Evolutionary conservation across 768 basidiomycete genomes (phyloP), one percentile per base, ranked within the genome.

Genomic region (Tricholoma sp.): DNA sequence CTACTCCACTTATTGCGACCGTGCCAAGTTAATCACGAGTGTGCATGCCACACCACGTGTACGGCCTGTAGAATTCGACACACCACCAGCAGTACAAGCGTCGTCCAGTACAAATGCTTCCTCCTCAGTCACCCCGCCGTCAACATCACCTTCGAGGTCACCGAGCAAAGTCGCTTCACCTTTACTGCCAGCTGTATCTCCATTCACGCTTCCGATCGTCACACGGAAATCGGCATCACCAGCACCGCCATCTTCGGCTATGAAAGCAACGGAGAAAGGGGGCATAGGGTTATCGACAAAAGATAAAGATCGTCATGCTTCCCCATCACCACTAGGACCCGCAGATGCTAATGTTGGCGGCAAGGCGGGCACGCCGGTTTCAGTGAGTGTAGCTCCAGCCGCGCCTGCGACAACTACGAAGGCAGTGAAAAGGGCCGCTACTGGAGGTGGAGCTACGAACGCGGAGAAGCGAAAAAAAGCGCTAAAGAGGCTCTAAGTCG

Each of bases 381-480:
- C 72, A 2, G 63, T 76, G 52, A 72, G 73, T 12, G 68, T 74
- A 37, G 63, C 67, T 32, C 66, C 67, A 2, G 60, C 71, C 11
- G 66, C 74, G 1, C 63, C 72, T 52, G 59, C 75, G 4, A 67
- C 74, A 11, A 73, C 72, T 4, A 74, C 80, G 8, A 91, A 89
- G 68, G 82, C 87, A 0, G 79, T 88, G 52, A 91, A 91, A 71
- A 75, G 89, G 51, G 77, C 84, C 14, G 83, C 86, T 1, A 79
- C 84, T 0, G 78, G 79, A 1, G 74, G 72, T 10, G 76, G 69
- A 0, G 67, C 73, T 5, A 79, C 77, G 2, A 83, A 83, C 1
- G 83, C 81, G 3, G 90, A 91, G 72, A 93, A 93, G 75, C 78
- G 91, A 70, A 93, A 93, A 80, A 93, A 92, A 77, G 91, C 91